Evolutionary conservation across 2,329 filamentous ascomycete species (phyloP), one percentile per base, ranked within the genome.

Genomic region (Microsporum audouinii): DNA sequence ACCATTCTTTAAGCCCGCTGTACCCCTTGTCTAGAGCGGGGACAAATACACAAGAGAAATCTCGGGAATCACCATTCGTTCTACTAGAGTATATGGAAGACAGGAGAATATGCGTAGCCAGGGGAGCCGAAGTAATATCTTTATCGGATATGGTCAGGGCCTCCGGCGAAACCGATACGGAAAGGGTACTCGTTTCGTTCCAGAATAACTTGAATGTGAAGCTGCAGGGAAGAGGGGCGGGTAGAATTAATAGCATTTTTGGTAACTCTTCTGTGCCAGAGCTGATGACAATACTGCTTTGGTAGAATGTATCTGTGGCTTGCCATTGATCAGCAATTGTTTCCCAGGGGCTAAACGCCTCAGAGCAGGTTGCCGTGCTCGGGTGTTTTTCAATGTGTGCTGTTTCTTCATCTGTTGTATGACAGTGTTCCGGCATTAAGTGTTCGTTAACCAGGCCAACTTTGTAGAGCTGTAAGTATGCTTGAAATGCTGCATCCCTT

Each of bases 401-500:
- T 38, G 78, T 74, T 0, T 79, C 66, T 0, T 72, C 74, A 1
- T 73, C 67, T 2, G 71, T 63, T 6, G 73, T 65, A n/a, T 77
- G 76, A 41, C 58, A 58, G 36, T 69, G 66, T 0, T 58, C 60
- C 2, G 92, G 92, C 45, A 96, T 77, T 0, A 96, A 74, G 66
- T 95, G 80, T 12, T 95, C 83, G 63, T 89, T 91, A 0, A 97
- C 73, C 3, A 96, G 76, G 0, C 87, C 87, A 31, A 82, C 86
- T 5, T 82, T 67, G 69, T 92, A 85, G 0, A 97, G 77, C 3
- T 78, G 78, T 27, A 82, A 74, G 68, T 91, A 96, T 0, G 91
- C 88, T 68, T 89, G 83, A 63, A 95, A 94, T 0, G 89, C 88
- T 0, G 87, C 89, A 71, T 96, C 92, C 68, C 88, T 89, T 66